Evolutionary conservation across 805 yeast genomes (phyloP).

Genomic region (Candida chilensis): DNA sequence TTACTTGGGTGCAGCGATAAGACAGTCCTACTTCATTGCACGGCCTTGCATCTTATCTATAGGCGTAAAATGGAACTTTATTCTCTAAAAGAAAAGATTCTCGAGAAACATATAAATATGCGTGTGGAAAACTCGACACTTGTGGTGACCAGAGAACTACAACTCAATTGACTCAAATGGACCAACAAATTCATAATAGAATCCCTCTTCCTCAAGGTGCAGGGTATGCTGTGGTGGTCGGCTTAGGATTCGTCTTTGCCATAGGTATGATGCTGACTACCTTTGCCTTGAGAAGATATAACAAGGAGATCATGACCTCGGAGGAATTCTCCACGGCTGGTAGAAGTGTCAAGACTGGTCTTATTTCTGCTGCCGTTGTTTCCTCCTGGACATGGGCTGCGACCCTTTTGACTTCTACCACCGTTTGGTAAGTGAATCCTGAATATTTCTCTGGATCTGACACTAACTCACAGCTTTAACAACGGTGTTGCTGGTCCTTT

Average conservation of each 20-base stretch:
- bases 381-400: slow-evolving; percentile 78
- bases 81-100: too few species aligned
- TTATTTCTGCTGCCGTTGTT: slow-evolving; percentile 85
- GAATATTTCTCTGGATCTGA: slow-evolving; percentile 7
- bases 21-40: too few species aligned
- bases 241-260: slow-evolving; percentile 77
- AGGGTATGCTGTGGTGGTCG: slow-evolving; percentile 84
- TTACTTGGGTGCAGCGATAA: too few species aligned
- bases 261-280: slow-evolving; percentile 75
- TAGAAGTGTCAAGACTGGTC: slow-evolving; percentile 74
- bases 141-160: too few species aligned
- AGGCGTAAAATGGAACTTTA: too few species aligned
- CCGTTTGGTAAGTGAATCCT: slow-evolving; percentile 8
- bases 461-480: slow-evolving; percentile 57
- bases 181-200: too few species aligned
- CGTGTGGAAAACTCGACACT: too few species aligned
- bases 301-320: slow-evolving; percentile 79
- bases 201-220: slow-evolving; percentile 73
- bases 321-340: slow-evolving; percentile 95
- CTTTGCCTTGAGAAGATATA: slow-evolving; percentile 62
- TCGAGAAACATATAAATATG: too few species aligned
- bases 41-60: too few species aligned
- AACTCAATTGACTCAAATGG: too few species aligned
- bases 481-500: slow-evolving; percentile 75
- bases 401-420: slow-evolving; percentile 17